Percentiles rank a stretch among this genome's conserved stretches.
phyloP scores from a whole-genome alignment of 116 monocot species.

The Dioscorea cayenensis region DNA sequence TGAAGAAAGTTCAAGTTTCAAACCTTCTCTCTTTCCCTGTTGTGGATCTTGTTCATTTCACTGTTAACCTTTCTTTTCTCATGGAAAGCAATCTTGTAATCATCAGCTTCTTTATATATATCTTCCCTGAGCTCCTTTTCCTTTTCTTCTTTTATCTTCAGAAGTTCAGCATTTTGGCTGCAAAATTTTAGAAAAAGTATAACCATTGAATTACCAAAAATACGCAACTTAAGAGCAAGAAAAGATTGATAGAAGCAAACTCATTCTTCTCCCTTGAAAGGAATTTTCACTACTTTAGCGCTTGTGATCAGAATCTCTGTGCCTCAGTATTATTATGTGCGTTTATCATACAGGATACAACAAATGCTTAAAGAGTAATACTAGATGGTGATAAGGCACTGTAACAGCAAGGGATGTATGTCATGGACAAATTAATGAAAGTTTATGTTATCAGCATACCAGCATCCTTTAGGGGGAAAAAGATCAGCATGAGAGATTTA shows the following conservation, averaged over 20 bases:
- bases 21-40: slow-evolving; percentile 91
- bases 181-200: neutral
- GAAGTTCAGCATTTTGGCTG: slow-evolving; percentile 78
- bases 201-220: neutral
- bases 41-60: slow-evolving; percentile 66
- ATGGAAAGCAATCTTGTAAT: slow-evolving; percentile 67
- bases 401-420: too few relatives aligned
- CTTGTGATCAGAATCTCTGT: too few relatives aligned
- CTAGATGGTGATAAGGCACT: too few relatives aligned
- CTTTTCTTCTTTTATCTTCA: slow-evolving; percentile 74
- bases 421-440: too few relatives aligned
- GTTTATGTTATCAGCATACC: too few relatives aligned
- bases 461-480: too few relatives aligned
- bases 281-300: too few relatives aligned
- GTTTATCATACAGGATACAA: too few relatives aligned
- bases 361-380: too few relatives aligned
- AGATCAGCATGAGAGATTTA: too few relatives aligned
- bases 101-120: slow-evolving; percentile 68
- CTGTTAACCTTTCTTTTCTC: slow-evolving; percentile 71
- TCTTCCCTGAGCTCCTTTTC: slow-evolving; percentile 69
- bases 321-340: too few relatives aligned
- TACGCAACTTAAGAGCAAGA: neutral
- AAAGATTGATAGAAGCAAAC: neutral
- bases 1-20: neutral
- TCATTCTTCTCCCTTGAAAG: neutral